These are phyloP conservation scores for Sclerotiophoma versabilis DNA, from an alignment of 2,329 filamentous ascomycete species.

Conservation along the genomic window DNA sequence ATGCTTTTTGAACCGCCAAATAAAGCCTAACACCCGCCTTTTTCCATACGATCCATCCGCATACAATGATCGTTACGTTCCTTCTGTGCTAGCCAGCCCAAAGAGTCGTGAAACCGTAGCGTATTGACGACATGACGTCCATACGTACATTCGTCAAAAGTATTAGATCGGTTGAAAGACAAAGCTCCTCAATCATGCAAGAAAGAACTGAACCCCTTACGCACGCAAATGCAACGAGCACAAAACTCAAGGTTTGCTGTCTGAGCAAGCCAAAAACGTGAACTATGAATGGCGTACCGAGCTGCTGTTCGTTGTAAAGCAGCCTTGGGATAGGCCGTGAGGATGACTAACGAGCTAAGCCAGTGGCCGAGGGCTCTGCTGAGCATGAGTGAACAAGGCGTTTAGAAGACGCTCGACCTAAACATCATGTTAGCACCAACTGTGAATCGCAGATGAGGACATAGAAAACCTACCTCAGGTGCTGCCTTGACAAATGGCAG, in stretches of 20 bases:
- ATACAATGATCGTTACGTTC: conserved; percentile 25
- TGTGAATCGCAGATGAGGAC: conserved; percentile 11
- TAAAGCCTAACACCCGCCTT: conserved; percentile 23
- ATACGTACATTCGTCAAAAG: conserved; percentile 23
- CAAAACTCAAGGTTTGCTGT: conserved; percentile 30
- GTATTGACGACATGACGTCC: conserved; percentile 18
- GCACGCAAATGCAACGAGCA: conserved; percentile 46
- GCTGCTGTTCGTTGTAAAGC: background rate
- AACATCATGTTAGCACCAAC: conserved; percentile 22
- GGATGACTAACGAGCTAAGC: conserved; percentile 29
- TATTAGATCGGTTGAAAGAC: conserved; percentile 26
- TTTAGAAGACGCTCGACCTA: conserved; percentile 57
- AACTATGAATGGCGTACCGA: conserved; percentile 15
- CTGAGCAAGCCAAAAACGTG: conserved; percentile 22
- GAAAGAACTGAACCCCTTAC: conserved; percentile 33
- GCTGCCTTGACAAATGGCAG: conserved; percentile 89
- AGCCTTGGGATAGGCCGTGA: conserved; percentile 10
- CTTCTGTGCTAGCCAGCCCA: conserved; percentile 37
- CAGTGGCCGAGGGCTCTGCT: conserved; percentile 54
- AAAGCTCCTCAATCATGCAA: conserved; percentile 27
- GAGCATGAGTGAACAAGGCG: conserved; percentile 55
- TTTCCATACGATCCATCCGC: conserved; percentile 13
- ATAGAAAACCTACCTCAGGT: conserved; percentile 67
- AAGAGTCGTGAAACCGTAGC: conserved; percentile 28
- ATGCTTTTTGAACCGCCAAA: conserved; percentile 31